Base-by-base conservation (phyloP, 2,329 filamentous ascomycete genomes). In the Scopulariopsis brevicaulis region DNA sequence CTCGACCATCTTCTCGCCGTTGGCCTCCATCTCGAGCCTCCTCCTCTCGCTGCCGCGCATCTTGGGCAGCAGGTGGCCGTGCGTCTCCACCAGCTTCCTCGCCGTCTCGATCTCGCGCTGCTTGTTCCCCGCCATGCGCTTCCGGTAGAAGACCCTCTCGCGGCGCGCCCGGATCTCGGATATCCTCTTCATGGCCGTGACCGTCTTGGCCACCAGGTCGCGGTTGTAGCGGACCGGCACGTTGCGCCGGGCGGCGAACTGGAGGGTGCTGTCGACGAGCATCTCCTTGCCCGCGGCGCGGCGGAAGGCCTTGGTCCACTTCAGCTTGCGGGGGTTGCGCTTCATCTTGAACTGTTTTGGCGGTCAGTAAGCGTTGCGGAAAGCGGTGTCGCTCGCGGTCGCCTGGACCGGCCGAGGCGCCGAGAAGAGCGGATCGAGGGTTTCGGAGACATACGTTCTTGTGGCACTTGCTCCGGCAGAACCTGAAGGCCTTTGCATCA, bases 231-330 rank as follows among this genome's bases (percentile, higher is more conserved):
- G 90, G 61, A 95, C 84, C 64, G 94, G 94, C 35, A 95, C 84
- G 79, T 99, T 96, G 78, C 94, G 89, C 69, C 90, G 88, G 64
- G 90, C 89, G 62, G 90, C 88, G 75, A 97, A 96, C 69, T 90
- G 87, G 61, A 99, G 85, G 35, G 93, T 96, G 67, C 84, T 88
- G 80, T 99, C 94, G 73, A 97, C 92, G 59, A 89, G 89, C 90
- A 96, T 84, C 70, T 85, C 81, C 77, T 91, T 95, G 76, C 90
- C 90, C 59, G 88, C 86, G 20, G 70, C 71, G 70, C 86, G 87
- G 68, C 91, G 87, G 81, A 92, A 93, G 56, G 90, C 85, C 80
- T 96, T 96, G 62, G 93, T 96, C 94, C 93, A 96, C 74, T 91
- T 94, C 66, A 97, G 83, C 74, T 96, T 96, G 71, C 93, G 86